A percentile compares a stretch with the other conserved stretches of the same genome.
Evolutionary conservation across 176 grass and related monocot species (phyloP).

Genomic region (Paspalum notatum): DNA sequence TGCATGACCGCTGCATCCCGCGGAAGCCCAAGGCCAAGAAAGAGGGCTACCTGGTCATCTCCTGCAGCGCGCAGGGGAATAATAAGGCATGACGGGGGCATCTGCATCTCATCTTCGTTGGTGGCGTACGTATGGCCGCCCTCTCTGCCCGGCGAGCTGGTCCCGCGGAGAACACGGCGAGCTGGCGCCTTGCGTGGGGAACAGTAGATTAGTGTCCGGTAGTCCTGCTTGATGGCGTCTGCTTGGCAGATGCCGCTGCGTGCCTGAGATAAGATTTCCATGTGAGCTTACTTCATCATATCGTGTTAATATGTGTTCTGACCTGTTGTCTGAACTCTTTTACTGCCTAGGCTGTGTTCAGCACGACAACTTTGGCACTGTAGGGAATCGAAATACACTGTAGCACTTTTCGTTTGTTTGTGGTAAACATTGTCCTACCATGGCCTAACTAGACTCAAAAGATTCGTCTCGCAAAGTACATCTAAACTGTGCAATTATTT

Average conservation of each 20-base stretch:
- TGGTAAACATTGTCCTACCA: no score
- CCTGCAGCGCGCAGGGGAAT: conserved; percentile 42
- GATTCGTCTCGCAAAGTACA: no score
- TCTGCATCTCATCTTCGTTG: neutral
- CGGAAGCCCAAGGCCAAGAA: conserved; percentile 62
- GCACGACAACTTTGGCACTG: no score
- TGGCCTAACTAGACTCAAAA: no score
- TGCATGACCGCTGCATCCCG: conserved; percentile 72
- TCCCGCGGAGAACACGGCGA: neutral
- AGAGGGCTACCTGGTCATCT: conserved; percentile 54
- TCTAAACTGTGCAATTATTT: no score
- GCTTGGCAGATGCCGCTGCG: neutral
- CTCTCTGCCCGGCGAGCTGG: neutral
- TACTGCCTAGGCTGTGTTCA: no score
- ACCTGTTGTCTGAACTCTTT: neutral
- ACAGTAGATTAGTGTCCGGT: neutral
- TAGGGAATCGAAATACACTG: no score
- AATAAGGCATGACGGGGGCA: conserved; percentile 37
- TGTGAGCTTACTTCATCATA: neutral
- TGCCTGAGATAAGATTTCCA: neutral
- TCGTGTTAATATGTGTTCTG: conserved; percentile 14
- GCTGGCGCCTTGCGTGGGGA: neutral
- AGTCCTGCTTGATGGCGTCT: neutral
- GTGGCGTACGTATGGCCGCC: neutral
- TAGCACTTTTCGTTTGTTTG: no score